Percentiles rank a stretch among this genome's conserved stretches.
Conservation (phyloP, 768 basidiomycete species). For the Cyclocybe cylindracea region DNA sequence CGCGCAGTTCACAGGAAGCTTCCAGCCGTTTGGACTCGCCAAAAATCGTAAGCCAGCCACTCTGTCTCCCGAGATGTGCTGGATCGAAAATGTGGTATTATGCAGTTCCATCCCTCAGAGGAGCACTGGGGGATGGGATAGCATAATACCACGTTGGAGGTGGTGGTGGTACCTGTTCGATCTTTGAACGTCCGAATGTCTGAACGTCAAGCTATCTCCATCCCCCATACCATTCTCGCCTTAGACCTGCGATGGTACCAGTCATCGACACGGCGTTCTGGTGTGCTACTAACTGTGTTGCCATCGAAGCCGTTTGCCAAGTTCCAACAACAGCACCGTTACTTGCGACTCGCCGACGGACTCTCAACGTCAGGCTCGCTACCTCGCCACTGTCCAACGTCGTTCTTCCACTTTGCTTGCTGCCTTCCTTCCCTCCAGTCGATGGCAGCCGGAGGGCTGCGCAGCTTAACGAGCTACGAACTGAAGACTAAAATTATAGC, state of each 20-base stretch:
- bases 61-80: too few species aligned
- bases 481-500: constrained; percentile 57
- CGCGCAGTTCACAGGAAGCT: constrained; percentile 52
- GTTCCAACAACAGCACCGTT: constrained; percentile 42
- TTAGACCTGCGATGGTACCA: constrained; percentile 38
- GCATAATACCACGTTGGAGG: constrained; percentile 38
- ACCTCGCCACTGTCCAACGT: constrained; percentile 44
- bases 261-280: constrained; percentile 54
- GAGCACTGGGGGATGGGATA: constrained; percentile 32
- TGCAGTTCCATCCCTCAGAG: constrained; percentile 44
- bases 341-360: constrained; percentile 33
- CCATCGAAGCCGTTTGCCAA: constrained; percentile 34
- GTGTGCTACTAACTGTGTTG: constrained; percentile 55
- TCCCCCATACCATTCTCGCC: constrained; percentile 60
- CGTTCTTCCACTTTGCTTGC: constrained; percentile 37
- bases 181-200: neutral
- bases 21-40: constrained; percentile 50
- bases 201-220: constrained; percentile 15
- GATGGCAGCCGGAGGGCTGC: constrained; percentile 50
- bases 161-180: constrained; percentile 38
- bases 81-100: neutral
- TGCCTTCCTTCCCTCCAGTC: constrained; percentile 38
- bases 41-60: constrained; percentile 38
- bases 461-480: constrained; percentile 57
- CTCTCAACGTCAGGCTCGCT: constrained; percentile 51